Evolutionary conservation across 192 early-diverging fungal species (phyloP).

Genomic region (Podila epicladia): DNA sequence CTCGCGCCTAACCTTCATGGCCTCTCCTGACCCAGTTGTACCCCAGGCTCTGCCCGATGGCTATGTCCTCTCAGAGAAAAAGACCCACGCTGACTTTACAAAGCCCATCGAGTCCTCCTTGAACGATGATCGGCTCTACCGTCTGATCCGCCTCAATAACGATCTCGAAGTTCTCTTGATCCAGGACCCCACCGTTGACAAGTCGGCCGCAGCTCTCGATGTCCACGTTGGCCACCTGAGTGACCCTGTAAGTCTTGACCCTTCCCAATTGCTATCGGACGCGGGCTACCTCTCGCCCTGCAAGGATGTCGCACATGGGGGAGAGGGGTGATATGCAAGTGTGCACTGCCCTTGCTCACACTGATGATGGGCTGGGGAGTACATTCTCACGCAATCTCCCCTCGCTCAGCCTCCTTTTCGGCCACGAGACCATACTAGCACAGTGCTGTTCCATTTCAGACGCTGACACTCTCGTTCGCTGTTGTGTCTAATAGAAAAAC

Average conservation of each 20-base stretch:
- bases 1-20: conserved; percentile 9
- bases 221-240: conserved; percentile 83
- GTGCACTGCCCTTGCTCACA: too few species aligned
- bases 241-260: conserved; percentile 68
- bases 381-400: too few species aligned
- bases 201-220: conserved; percentile 81
- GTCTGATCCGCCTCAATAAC: conserved; percentile 68
- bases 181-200: conserved; percentile 78
- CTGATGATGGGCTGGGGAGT: too few species aligned
- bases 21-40: neutral
- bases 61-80: conserved; percentile 27
- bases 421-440: neutral
- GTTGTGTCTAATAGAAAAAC: conserved; percentile 56
- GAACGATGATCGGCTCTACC: conserved; percentile 71
- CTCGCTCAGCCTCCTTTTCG: too few species aligned
- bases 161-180: conserved; percentile 75
- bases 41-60: conserved; percentile 23
- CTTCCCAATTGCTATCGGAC: neutral
- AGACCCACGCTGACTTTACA: conserved; percentile 48
- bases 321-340: too few species aligned
- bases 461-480: neutral
- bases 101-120: conserved; percentile 61
- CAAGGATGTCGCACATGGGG: too few species aligned
- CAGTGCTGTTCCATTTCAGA: neutral
- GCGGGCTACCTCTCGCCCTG: neutral